phyloP scores from a whole-genome alignment of 2,329 filamentous ascomycete genomes.

The Taxawa tesnikishii region DNA sequence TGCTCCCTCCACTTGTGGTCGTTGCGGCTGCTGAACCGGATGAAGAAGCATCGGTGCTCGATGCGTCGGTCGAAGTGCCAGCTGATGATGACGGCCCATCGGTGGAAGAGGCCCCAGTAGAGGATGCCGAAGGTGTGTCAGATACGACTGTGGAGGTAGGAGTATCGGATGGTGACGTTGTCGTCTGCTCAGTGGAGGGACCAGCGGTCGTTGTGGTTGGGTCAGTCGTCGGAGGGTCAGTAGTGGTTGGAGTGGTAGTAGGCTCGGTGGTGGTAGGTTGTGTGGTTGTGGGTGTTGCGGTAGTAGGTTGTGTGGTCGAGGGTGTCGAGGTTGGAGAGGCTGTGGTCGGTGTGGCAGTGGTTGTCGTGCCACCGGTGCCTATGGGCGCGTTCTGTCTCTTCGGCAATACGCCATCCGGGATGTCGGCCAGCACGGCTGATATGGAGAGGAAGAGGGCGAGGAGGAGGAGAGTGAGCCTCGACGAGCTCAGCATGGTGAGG shows the following conservation, averaged over 20 bases:
- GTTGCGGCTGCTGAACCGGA: slow-evolving; percentile 13
- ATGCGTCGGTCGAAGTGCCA: slow-evolving; percentile 10
- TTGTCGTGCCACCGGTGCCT: slow-evolving; percentile 15
- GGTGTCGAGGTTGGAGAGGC: slow-evolving; percentile 1
- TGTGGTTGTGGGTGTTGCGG: slow-evolving; percentile 5
- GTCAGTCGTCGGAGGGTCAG: slow-evolving; percentile 1
- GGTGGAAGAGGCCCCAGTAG: slow-evolving; percentile 3
- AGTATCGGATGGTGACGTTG: slow-evolving; percentile 5
- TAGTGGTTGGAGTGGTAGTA: slow-evolving; percentile 1
- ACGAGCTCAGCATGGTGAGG: slow-evolving; percentile 3
- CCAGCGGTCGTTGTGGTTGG: slow-evolving; percentile 5
- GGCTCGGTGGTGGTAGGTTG: slow-evolving; percentile 3
- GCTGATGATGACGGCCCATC: slow-evolving; percentile 6
- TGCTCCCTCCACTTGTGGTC: slow-evolving; percentile 16
- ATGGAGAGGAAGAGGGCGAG: slow-evolving; percentile 17
- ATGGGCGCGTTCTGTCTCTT: slow-evolving; percentile 19
- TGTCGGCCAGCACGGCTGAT: slow-evolving; percentile 16
- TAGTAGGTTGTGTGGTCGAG: slow-evolving; percentile 2
- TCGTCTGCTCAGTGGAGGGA: slow-evolving; percentile 4
- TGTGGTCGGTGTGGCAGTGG: slow-evolving; percentile 4
- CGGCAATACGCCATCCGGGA: slow-evolving; percentile 20
- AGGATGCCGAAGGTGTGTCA: slow-evolving; percentile 2
- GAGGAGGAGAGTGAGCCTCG: slow-evolving; percentile 11
- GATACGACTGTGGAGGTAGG: slow-evolving; percentile 6
- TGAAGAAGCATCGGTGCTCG: slow-evolving; percentile 10